phyloP scores from a whole-genome alignment of 2,329 filamentous ascomycete species.

The Lanzia echinophila region DNA sequence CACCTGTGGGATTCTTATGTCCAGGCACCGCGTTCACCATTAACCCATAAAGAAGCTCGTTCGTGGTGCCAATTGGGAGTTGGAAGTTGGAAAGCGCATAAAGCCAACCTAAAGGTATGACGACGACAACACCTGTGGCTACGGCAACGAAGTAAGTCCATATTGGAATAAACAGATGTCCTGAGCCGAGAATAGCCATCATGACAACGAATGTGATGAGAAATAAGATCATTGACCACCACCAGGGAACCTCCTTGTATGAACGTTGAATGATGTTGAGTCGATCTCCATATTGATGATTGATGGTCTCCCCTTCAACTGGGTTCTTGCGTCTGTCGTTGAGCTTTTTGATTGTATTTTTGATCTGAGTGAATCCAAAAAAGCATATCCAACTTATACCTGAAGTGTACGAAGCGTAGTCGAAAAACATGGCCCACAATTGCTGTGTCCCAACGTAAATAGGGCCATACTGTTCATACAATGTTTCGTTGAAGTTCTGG shows the following conservation, averaged over 20 bases:
- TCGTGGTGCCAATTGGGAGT: conserved; percentile 49
- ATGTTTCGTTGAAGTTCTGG: conserved; percentile 33
- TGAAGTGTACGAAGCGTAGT: conserved; percentile 52
- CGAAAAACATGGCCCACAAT: conserved; percentile 53
- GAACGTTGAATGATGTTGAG: conserved; percentile 52
- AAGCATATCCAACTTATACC: conserved; percentile 52
- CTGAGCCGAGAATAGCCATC: conserved; percentile 44
- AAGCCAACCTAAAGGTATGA: conserved; percentile 51
- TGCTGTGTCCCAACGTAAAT: conserved; percentile 52
- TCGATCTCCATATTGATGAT: conserved; percentile 50
- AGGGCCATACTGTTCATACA: conserved; percentile 43
- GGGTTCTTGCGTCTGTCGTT: conserved; percentile 31
- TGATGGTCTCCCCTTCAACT: conserved; percentile 34
- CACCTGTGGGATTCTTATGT: conserved; percentile 51
- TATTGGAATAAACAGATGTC: conserved; percentile 50
- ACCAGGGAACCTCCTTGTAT: conserved; percentile 52
- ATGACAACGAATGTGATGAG: conserved; percentile 41
- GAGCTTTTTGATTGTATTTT: conserved; percentile 39
- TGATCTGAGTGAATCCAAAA: conserved; percentile 46
- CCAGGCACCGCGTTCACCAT: conserved; percentile 47
- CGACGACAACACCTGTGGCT: conserved; percentile 46
- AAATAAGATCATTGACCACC: conserved; percentile 51
- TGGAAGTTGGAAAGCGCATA: conserved; percentile 53
- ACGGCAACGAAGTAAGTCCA: conserved; percentile 55
- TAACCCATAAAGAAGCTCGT: conserved; percentile 53